These are phyloP conservation scores for Leishmania tarentolae DNA, from an alignment of 208 protist species.

Conservation along the genomic window DNA sequence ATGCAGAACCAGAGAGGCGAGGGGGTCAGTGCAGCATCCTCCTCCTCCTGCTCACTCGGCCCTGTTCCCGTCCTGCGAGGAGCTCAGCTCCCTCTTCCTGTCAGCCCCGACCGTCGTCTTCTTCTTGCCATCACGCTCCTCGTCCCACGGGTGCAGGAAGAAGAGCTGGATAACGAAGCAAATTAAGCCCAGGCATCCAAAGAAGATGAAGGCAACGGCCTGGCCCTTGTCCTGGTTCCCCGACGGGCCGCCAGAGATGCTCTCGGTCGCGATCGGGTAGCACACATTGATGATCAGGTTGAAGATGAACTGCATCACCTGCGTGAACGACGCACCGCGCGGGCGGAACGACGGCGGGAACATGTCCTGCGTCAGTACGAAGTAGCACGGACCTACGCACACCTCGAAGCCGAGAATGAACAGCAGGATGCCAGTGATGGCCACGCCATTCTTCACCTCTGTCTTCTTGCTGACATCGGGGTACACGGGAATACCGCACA, in stretches of 20 bases:
- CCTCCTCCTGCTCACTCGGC: background rate
- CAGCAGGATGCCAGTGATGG: conserved; percentile 76
- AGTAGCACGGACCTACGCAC: conserved; percentile 80
- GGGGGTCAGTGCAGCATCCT: background rate
- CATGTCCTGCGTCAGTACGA: conserved; percentile 81
- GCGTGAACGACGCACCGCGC: conserved; percentile 59
- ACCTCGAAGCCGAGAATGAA: conserved; percentile 84
- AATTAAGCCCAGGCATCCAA: conserved; percentile 61
- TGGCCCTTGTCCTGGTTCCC: conserved; percentile 88
- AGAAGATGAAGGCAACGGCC: conserved; percentile 89
- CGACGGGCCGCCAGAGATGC: conserved; percentile 78
- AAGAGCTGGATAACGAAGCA: conserved; percentile 77
- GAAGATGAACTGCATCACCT: conserved; percentile 82
- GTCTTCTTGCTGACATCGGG: conserved; percentile 50
- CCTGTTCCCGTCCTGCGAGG: background rate
- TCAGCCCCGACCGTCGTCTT: background rate
- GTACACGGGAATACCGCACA: conserved; percentile 84
- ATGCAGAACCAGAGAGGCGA: background rate
- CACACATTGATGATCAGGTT: conserved; percentile 89
- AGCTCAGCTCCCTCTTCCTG: conserved; percentile 9
- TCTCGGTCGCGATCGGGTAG: conserved; percentile 82
- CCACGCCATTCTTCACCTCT: conserved; percentile 64
- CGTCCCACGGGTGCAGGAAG: conserved; percentile 77
- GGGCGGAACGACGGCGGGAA: conserved; percentile 85
- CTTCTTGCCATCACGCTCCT: conserved; percentile 26